Conservation (phyloP, 495 filamentous ascomycete species). For the Thermothielavioides terrestris region DNA sequence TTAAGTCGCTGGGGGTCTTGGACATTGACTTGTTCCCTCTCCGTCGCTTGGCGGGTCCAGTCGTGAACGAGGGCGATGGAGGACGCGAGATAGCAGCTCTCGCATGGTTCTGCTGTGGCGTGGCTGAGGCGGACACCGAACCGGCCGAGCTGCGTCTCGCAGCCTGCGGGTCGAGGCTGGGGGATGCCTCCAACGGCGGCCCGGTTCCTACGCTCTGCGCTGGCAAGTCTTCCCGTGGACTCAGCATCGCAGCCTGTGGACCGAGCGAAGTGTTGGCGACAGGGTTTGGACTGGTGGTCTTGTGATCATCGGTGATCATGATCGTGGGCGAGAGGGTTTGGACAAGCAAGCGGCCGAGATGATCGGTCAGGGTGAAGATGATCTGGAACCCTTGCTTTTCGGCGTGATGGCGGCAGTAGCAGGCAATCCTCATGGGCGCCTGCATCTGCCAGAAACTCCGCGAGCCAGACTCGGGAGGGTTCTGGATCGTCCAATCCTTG, state of each 20-base stretch:
- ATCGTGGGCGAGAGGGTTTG: slow-evolving; percentile 81
- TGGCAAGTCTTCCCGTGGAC: slow-evolving; percentile 4
- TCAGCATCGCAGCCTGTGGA: neutral
- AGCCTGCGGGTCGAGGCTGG: slow-evolving; percentile 3
- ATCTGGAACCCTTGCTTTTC: slow-evolving; percentile 91
- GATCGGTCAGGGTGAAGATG: slow-evolving; percentile 87
- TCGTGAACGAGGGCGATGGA: slow-evolving; percentile 1
- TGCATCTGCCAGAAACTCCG: slow-evolving; percentile 53
- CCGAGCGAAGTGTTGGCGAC: neutral
- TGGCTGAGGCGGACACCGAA: neutral
- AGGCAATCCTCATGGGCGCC: slow-evolving; percentile 90
- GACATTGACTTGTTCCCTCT: slow-evolving; percentile 56
- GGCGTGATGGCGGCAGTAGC: slow-evolving; percentile 88
- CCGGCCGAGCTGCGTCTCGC: slow-evolving; percentile 2
- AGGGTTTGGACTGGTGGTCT: slow-evolving; percentile 42
- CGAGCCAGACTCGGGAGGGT: slow-evolving; percentile 47
- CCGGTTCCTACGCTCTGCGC: neutral
- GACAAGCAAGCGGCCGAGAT: slow-evolving; percentile 60
- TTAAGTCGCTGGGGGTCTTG: slow-evolving; percentile 61
- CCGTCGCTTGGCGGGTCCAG: slow-evolving; percentile 50
- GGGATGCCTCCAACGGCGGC: slow-evolving; percentile 6
- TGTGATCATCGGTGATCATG: slow-evolving; percentile 96
- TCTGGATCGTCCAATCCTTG: slow-evolving; percentile 66
- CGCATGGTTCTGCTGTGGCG: slow-evolving; percentile 1
- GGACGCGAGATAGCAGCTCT: slow-evolving; percentile 7